A percentile compares a stretch with the other conserved stretches of the same genome.
phyloP scores from a whole-genome alignment of 2,329 filamentous ascomycete species.

The Colletotrichum sp. region DNA sequence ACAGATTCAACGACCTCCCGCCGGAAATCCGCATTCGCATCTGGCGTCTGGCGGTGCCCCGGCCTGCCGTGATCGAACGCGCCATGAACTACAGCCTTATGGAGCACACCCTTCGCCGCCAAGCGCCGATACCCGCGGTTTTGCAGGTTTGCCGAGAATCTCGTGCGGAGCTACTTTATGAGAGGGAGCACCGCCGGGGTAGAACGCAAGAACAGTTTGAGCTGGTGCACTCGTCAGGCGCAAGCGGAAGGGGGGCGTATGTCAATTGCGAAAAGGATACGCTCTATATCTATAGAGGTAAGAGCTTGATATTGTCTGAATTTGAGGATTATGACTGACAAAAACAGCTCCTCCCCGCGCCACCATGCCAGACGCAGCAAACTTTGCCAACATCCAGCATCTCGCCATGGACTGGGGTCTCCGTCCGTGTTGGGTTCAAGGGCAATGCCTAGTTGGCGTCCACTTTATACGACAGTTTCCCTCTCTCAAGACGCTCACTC shows the following conservation, averaged over 20 bases:
- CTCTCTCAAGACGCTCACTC: not conserved
- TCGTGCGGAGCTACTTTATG: not conserved
- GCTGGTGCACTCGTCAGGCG: not conserved
- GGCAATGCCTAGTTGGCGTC: not conserved
- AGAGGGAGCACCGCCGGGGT: not conserved
- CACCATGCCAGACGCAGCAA: not conserved
- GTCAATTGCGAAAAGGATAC: conserved; percentile 4
- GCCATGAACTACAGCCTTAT: not conserved
- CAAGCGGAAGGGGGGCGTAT: not conserved
- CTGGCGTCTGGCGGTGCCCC: not conserved
- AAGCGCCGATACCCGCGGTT: not conserved
- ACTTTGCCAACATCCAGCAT: not conserved
- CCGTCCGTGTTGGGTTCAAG: conserved; percentile 3
- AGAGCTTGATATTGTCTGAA: not conserved
- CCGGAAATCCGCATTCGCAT: not conserved
- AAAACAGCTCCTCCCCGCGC: not conserved
- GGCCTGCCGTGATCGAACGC: not conserved
- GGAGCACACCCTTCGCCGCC: not conserved
- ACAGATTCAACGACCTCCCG: not conserved
- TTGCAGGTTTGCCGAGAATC: conserved; percentile 3
- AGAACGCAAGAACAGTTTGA: not conserved
- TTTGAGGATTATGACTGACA: not conserved
- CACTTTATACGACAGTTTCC: conserved; percentile 4
- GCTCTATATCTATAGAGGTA: conserved; percentile 4
- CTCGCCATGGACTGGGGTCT: conserved; percentile 21